Evolutionary conservation across 2,329 filamentous ascomycete genomes (phyloP).

Genomic region (Ciborinia camelliae): DNA sequence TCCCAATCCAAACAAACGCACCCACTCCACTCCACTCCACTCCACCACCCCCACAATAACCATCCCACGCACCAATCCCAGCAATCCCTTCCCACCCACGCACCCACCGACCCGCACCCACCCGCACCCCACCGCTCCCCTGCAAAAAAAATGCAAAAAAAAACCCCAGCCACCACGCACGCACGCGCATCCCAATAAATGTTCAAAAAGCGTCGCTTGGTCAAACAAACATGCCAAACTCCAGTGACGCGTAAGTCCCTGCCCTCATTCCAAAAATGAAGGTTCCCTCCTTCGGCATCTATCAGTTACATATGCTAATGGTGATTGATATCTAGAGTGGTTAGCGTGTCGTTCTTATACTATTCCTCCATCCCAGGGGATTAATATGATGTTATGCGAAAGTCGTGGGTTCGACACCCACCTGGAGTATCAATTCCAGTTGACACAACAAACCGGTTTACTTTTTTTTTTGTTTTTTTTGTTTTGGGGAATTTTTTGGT

Average conservation of each 20-base stretch:
- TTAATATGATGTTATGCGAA: constrained; percentile 37
- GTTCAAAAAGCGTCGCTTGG: neutral
- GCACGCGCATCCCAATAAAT: accelerated
- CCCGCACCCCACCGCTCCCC: neutral
- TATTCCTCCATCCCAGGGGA: constrained; percentile 28
- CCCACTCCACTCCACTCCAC: neutral
- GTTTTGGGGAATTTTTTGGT: neutral
- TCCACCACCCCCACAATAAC: neutral
- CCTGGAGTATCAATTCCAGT: constrained; percentile 29
- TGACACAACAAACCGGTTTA: constrained; percentile 5
- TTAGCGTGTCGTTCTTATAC: constrained; percentile 39
- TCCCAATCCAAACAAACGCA: neutral
- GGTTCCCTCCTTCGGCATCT: too few relatives aligned
- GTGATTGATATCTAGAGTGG: constrained; percentile 34
- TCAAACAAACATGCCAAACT: constrained; percentile 24
- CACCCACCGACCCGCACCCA: neutral
- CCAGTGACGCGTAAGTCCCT: constrained; percentile 34
- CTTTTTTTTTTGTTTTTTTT: neutral
- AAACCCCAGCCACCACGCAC: too few relatives aligned
- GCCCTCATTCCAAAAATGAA: constrained; percentile 18
- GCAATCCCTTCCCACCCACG: neutral
- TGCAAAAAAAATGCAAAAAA: too few relatives aligned
- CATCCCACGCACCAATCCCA: neutral
- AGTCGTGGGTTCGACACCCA: constrained; percentile 37
- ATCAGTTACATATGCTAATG: constrained; percentile 33